Evolutionary conservation across 2,329 filamentous ascomycete genomes (phyloP).

Genomic region (Neopestalotiopsis clavispora): DNA sequence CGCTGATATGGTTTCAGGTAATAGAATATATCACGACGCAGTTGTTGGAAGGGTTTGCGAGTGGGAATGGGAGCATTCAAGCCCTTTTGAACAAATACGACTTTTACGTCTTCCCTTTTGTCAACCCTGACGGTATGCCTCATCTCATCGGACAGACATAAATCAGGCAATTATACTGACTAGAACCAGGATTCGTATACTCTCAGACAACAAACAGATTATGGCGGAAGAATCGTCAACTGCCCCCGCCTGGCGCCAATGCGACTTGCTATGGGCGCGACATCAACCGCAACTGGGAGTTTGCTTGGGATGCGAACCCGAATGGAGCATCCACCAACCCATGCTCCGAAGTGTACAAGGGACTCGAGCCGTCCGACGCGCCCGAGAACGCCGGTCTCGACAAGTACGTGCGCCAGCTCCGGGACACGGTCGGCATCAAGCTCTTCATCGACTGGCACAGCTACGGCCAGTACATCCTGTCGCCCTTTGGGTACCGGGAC

Average conservation of each 20-base stretch:
- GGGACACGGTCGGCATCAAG: slow-evolving; percentile 49
- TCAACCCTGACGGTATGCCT: slow-evolving; percentile 54
- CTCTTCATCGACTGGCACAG: slow-evolving; percentile 65
- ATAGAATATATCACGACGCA: slow-evolving; percentile 54
- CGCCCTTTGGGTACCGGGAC: slow-evolving; percentile 58
- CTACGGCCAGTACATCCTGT: slow-evolving; percentile 46
- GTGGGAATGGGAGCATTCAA: slow-evolving; percentile 39
- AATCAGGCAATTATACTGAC: not conserved
- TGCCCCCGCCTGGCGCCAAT: slow-evolving; percentile 21
- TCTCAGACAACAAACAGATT: slow-evolving; percentile 54
- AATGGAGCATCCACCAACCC: slow-evolving; percentile 50
- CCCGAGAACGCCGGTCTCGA: slow-evolving; percentile 53
- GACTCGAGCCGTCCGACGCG: slow-evolving; percentile 44
- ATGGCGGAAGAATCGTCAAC: slow-evolving; percentile 58
- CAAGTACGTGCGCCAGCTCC: slow-evolving; percentile 49
- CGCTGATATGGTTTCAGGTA: slow-evolving; percentile 26
- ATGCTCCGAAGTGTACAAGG: slow-evolving; percentile 49
- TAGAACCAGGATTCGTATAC: slow-evolving; percentile 52
- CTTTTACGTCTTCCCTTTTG: slow-evolving; percentile 60
- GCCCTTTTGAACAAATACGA: slow-evolving; percentile 60
- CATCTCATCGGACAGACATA: not conserved
- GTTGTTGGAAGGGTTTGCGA: slow-evolving; percentile 44
- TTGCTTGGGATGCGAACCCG: slow-evolving; percentile 45
- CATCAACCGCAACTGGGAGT: slow-evolving; percentile 59
- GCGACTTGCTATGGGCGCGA: slow-evolving; percentile 47